A percentile compares a stretch with the other conserved stretches of the same genome.
These are phyloP conservation scores for Cladosporium colombiae DNA, from an alignment of 2,329 filamentous ascomycete species.

Conservation along the genomic window DNA sequence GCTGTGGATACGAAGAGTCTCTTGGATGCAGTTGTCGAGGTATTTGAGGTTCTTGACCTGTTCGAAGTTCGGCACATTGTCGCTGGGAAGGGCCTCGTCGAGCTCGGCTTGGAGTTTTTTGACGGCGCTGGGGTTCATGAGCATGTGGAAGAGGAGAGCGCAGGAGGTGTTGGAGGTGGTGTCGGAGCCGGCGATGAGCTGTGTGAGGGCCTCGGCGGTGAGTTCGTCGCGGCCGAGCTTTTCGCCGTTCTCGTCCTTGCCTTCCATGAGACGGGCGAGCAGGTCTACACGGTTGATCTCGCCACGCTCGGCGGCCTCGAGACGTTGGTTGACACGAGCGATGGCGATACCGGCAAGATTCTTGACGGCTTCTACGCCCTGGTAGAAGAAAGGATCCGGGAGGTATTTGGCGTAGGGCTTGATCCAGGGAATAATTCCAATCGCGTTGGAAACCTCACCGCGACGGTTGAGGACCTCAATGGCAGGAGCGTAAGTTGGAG, in stretches of 20 bases:
- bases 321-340: slow-evolving; percentile 72
- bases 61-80: slow-evolving; percentile 68
- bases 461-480: slow-evolving; percentile 87
- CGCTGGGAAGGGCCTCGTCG: slow-evolving; percentile 65
- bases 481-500: slow-evolving; percentile 49
- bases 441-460: slow-evolving; percentile 76
- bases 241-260: slow-evolving; percentile 75
- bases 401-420: slow-evolving; percentile 80
- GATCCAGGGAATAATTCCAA: slow-evolving; percentile 72
- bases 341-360: slow-evolving; percentile 86
- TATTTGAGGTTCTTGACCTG: slow-evolving; percentile 76
- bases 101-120: slow-evolving; percentile 73
- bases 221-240: slow-evolving; percentile 76
- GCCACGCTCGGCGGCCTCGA: slow-evolving; percentile 63
- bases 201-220: slow-evolving; percentile 84
- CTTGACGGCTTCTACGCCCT: slow-evolving; percentile 52
- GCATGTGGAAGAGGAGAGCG: slow-evolving; percentile 76
- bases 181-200: slow-evolving; percentile 78
- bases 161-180: slow-evolving; percentile 80
- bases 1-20: slow-evolving; percentile 82
- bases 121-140: slow-evolving; percentile 69
- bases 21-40: slow-evolving; percentile 73
- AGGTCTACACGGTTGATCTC: slow-evolving; percentile 71
- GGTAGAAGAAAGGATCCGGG: slow-evolving; percentile 44
- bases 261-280: slow-evolving; percentile 80